Conservation (phyloP, 345 rosid genomes). For the Garcia nutans region DNA sequence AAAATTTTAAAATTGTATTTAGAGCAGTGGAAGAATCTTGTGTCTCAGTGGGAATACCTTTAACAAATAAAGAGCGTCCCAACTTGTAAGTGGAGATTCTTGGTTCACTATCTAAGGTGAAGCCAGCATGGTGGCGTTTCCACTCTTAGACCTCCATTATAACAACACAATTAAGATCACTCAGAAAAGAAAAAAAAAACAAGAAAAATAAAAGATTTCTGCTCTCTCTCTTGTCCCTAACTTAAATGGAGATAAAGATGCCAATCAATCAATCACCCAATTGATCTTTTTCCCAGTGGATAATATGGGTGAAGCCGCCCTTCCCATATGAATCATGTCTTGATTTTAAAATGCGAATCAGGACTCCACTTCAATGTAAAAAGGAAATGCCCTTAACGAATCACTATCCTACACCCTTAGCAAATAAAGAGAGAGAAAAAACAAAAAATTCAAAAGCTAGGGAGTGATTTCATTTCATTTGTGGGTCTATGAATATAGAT, state of each 20-base stretch:
- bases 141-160: conserved; percentile 19
- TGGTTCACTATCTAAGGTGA: conserved; percentile 41
- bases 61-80: conserved; percentile 20
- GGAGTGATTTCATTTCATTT: conserved; percentile 38
- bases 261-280: conserved; percentile 31
- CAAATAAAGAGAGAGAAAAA: conserved; percentile 34
- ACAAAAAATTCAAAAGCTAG: conserved; percentile 42
- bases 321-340: conserved; percentile 29
- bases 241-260: conserved; percentile 41
- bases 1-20: not conserved
- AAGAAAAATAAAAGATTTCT: conserved; percentile 16
- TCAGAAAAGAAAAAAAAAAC: conserved; percentile 3
- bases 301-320: conserved; percentile 25
- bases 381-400: conserved; percentile 36
- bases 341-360: conserved; percentile 47
- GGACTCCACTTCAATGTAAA: conserved; percentile 45
- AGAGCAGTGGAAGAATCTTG: conserved; percentile 32
- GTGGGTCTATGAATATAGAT: conserved; percentile 41
- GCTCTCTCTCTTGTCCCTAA: conserved; percentile 33
- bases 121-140: conserved; percentile 24
- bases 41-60: conserved; percentile 22
- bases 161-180: conserved; percentile 16
- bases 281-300: conserved; percentile 16
- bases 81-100: conserved; percentile 42
- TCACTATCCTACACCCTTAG: conserved; percentile 30